These are phyloP conservation scores for Centella asiatica DNA, from an alignment of 129 eudicot genomes.

Conservation along the genomic window DNA sequence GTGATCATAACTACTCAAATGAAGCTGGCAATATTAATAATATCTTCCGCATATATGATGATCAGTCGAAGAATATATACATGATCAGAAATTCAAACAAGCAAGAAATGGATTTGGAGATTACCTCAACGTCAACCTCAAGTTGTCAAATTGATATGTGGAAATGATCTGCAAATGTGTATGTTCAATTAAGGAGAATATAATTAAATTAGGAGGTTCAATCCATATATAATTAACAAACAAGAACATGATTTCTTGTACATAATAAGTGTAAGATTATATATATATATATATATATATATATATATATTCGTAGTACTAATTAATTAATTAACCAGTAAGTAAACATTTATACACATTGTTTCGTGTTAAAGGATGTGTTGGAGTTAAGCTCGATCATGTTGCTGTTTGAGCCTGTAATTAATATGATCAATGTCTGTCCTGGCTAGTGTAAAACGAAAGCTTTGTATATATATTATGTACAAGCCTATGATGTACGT, in stretches of 20 bases:
- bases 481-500: constrained; percentile 19
- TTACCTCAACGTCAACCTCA: constrained; percentile 59
- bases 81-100: constrained; percentile 30
- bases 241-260: constrained; percentile 34
- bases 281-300: constrained; percentile 8
- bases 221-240: constrained; percentile 22
- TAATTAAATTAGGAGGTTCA: constrained; percentile 13
- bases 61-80: constrained; percentile 18
- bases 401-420: too few species aligned
- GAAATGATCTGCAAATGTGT: constrained; percentile 36
- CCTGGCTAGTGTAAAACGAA: too few species aligned
- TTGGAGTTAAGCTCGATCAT: too few species aligned
- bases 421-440: too few species aligned
- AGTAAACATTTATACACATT: background rate
- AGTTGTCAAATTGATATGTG: constrained; percentile 67
- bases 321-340: constrained; percentile 17
- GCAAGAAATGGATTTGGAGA: constrained; percentile 41
- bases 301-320: constrained; percentile 4
- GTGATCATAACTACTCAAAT: constrained; percentile 23
- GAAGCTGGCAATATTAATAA: constrained; percentile 16
- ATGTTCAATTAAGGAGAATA: too few species aligned
- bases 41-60: constrained; percentile 24
- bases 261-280: constrained; percentile 29
- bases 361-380: too few species aligned
- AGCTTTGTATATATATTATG: too few species aligned